Conservation (phyloP, 2,329 filamentous ascomycete species). For the Grosmannia clavigera region DNA sequence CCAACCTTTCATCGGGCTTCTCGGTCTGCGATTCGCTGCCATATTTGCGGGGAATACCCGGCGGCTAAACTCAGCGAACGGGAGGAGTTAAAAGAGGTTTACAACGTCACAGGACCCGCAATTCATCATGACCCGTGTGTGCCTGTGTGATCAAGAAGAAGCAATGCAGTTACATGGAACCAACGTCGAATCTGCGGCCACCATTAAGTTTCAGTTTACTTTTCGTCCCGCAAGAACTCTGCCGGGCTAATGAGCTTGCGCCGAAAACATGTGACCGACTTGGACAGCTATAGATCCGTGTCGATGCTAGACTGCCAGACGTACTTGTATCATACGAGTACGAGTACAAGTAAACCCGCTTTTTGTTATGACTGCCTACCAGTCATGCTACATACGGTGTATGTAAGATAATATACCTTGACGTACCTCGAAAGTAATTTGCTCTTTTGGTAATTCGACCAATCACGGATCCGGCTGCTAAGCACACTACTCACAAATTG, state of each 20-base stretch:
- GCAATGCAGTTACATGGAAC: neutral
- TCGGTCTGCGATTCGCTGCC: neutral
- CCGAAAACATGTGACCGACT: neutral
- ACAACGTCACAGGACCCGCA: neutral
- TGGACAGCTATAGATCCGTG: neutral
- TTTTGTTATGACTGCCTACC: too few species aligned
- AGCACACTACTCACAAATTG: too few species aligned
- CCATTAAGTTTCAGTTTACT: neutral
- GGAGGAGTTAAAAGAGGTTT: neutral
- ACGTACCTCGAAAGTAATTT: too few species aligned
- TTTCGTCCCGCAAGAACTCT: neutral
- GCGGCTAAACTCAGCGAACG: neutral
- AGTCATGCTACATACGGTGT: too few species aligned
- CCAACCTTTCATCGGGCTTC: neutral
- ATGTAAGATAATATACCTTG: too few species aligned
- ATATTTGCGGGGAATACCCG: neutral
- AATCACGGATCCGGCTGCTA: too few species aligned
- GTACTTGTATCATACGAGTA: too few species aligned
- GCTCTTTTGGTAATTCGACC: too few species aligned
- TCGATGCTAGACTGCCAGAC: too few species aligned
- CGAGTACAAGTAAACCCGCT: too few species aligned
- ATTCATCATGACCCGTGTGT: constrained; percentile 18
- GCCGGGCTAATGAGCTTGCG: too few species aligned
- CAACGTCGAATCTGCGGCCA: neutral
- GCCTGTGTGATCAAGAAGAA: neutral